Percentiles rank a stretch among this genome's conserved stretches.
Evolutionary conservation across 495 filamentous ascomycete genomes (phyloP).

Genomic region (Umbilicaria muhlenbergii): DNA sequence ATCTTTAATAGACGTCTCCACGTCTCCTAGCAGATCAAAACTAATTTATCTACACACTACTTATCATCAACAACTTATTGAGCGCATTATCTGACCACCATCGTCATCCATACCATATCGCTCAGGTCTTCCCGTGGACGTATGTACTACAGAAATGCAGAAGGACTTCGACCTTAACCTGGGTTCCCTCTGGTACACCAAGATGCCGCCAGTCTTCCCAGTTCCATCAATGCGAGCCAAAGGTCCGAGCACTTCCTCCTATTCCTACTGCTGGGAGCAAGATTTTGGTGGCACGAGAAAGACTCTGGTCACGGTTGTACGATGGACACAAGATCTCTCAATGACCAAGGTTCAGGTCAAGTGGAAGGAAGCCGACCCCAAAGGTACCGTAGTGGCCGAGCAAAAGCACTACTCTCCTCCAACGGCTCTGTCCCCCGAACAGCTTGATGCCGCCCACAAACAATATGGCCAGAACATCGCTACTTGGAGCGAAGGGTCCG

Average conservation of each 20-base stretch:
- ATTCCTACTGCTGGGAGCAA: constrained; percentile 12
- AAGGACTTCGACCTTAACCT: constrained; percentile 24
- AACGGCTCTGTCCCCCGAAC: constrained; percentile 5
- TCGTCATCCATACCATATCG: neutral
- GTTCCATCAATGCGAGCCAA: constrained; percentile 12
- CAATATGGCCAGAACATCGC: constrained; percentile 18
- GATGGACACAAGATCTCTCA: constrained; percentile 19
- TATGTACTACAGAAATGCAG: constrained; percentile 1
- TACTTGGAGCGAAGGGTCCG: constrained; percentile 16
- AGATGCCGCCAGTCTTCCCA: constrained; percentile 16
- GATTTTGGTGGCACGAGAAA: constrained; percentile 18
- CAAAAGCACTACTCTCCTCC: constrained; percentile 25
- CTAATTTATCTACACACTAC: too few species aligned
- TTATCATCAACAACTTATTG: too few species aligned
- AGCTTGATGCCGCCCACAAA: constrained; percentile 6
- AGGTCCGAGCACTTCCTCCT: constrained; percentile 6
- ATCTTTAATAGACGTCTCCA: too few species aligned
- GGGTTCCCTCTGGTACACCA: constrained; percentile 21
- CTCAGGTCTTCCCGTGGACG: too few species aligned
- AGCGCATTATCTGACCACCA: too few species aligned
- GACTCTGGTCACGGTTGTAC: constrained; percentile 17
- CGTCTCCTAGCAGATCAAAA: too few species aligned
- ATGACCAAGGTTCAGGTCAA: constrained; percentile 21
- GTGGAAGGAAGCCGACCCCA: constrained; percentile 24
- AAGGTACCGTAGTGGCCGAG: constrained; percentile 17